phyloP scores from a whole-genome alignment of 805 yeast genomes.

The Monosporozyma aerobia region DNA sequence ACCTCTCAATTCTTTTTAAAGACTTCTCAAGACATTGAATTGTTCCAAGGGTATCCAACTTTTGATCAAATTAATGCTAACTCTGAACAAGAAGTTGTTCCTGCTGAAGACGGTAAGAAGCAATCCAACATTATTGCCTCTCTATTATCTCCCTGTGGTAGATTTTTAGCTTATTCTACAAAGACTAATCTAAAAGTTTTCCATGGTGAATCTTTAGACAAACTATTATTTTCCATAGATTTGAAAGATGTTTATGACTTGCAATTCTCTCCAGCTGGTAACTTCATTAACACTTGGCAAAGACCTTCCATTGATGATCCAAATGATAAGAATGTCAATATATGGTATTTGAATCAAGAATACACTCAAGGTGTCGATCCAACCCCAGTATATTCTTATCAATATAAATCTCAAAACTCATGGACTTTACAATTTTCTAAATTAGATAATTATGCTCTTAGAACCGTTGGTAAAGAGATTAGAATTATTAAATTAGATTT shows the following conservation, averaged over 20 bases:
- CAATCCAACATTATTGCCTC: constrained; percentile 18
- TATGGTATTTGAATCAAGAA: constrained; percentile 51
- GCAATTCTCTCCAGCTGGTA: constrained; percentile 82
- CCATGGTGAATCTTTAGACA: constrained; percentile 22
- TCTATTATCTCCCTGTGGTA: constrained; percentile 28
- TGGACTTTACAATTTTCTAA: constrained; percentile 47
- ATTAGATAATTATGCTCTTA: constrained; percentile 27
- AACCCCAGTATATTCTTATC: constrained; percentile 39
- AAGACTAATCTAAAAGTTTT: constrained; percentile 20
- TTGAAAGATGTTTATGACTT: constrained; percentile 68
- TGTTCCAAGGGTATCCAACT: constrained; percentile 29
- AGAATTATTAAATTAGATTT: constrained; percentile 34
- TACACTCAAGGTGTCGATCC: constrained; percentile 26
- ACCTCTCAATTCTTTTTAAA: constrained; percentile 29
- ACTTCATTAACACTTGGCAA: constrained; percentile 79
- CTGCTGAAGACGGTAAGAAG: constrained; percentile 3
- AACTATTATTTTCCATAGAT: constrained; percentile 18
- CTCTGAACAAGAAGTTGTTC: constrained; percentile 10
- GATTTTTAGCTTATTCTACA: constrained; percentile 28
- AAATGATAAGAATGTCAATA: constrained; percentile 70
- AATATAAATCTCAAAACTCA: constrained; percentile 74
- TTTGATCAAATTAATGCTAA: constrained; percentile 20
- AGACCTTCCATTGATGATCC: constrained; percentile 67
- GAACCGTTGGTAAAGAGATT: constrained; percentile 23
- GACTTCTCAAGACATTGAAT: constrained; percentile 28